Conservation (phyloP, 805 yeast species). For the Jamesozyma spencerorum region DNA sequence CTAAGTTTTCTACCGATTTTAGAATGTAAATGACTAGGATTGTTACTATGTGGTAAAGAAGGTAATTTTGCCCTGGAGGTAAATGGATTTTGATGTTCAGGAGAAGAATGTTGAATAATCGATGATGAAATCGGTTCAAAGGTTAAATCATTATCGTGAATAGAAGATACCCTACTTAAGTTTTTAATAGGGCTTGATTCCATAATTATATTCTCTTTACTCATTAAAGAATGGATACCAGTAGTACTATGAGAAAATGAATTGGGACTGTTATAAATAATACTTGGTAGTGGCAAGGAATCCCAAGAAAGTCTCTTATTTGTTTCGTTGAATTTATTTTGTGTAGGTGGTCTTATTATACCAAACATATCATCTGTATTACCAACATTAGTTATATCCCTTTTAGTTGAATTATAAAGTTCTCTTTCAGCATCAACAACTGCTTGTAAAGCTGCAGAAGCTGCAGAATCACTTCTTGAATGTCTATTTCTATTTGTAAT, state of each 20-base stretch:
- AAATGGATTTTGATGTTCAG: too few relatives aligned
- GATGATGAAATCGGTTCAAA: too few relatives aligned
- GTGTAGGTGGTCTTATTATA: neutral
- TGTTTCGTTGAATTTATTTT: neutral
- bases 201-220: constrained; percentile 18
- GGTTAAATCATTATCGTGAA: too few relatives aligned
- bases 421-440: constrained; percentile 53
- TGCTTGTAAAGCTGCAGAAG: constrained; percentile 62
- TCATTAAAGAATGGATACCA: constrained; percentile 15
- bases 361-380: constrained; percentile 1
- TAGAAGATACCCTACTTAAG: too few relatives aligned
- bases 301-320: neutral
- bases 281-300: too few relatives aligned
- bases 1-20: constrained; percentile 51
- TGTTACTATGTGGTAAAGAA: neutral
- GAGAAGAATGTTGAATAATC: too few relatives aligned
- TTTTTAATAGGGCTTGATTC: constrained; percentile 19
- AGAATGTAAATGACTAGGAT: constrained; percentile 1
- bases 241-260: constrained; percentile 21
- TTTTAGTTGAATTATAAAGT: neutral
- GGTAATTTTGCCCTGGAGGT: neutral
- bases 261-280: neutral
- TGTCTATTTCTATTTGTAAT: constrained; percentile 17
- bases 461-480: constrained; percentile 39
- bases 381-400: too few relatives aligned